phyloP scores from a whole-genome alignment of 2,329 filamentous ascomycete species.

The Podosphaera leucotricha region DNA sequence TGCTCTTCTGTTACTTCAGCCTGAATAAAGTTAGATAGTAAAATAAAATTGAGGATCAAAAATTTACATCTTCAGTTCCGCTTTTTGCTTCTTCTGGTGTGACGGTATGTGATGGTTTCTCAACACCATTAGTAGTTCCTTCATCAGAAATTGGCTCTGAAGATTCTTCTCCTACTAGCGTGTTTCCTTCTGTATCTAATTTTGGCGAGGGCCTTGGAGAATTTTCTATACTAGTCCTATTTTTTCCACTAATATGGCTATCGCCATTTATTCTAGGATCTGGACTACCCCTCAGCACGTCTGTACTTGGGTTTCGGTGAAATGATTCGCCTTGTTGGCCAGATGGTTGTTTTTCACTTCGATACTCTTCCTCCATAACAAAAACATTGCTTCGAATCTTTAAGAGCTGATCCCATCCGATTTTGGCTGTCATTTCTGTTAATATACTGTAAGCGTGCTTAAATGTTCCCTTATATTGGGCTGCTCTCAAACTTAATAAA shows the following conservation, averaged over 20 bases:
- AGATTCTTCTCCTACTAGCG: slow-evolving; percentile 2
- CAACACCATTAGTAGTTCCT: slow-evolving; percentile 22
- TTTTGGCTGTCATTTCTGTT: slow-evolving; percentile 87
- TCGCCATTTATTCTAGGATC: slow-evolving; percentile 25
- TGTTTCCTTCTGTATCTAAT: slow-evolving; percentile 10
- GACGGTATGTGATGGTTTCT: slow-evolving; percentile 60
- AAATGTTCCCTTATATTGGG: slow-evolving; percentile 84
- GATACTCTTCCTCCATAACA: slow-evolving; percentile 98
- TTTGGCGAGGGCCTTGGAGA: slow-evolving; percentile 7
- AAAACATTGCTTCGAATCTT: slow-evolving; percentile 94
- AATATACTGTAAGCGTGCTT: slow-evolving; percentile 82
- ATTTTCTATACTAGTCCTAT: slow-evolving; percentile 14
- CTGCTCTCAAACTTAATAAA: slow-evolving; percentile 62
- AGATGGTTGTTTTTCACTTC: slow-evolving; percentile 55
- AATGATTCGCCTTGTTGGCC: slow-evolving; percentile 19
- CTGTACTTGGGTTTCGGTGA: slow-evolving; percentile 55
- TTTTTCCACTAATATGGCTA: slow-evolving; percentile 15
- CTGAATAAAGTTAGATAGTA: slow-evolving; percentile 18
- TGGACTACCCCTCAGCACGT: slow-evolving; percentile 50
- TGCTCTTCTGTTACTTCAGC: slow-evolving; percentile 41
- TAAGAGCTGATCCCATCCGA: slow-evolving; percentile 90
- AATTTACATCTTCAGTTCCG: slow-evolving; percentile 43
- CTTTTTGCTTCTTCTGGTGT: slow-evolving; percentile 56
- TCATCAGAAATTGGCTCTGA: not conserved
- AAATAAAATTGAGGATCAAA: slow-evolving; percentile 7